phyloP scores from a whole-genome alignment of 441 rosid genomes.

The Populus hybrid region DNA sequence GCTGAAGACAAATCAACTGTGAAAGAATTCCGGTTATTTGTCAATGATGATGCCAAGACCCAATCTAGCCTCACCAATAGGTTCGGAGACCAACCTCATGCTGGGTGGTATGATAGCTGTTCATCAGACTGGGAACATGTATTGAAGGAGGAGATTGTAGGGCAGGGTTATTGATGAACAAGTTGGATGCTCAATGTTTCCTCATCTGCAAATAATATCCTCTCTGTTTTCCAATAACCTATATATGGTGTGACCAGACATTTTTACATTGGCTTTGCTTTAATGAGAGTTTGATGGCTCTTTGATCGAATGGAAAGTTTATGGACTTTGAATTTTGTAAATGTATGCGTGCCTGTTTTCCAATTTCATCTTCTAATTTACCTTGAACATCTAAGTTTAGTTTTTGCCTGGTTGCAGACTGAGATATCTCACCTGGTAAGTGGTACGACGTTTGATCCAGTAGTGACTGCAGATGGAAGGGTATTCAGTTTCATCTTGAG shows the following conservation, averaged over 20 bases:
- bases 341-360: neutral
- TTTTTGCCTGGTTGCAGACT: neutral
- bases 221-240: neutral
- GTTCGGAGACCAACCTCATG: slow-evolving; percentile 20
- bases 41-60: slow-evolving; percentile 21
- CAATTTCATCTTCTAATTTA: neutral
- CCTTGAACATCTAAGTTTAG: neutral
- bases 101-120: slow-evolving; percentile 35
- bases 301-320: neutral
- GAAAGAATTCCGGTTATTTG: slow-evolving; percentile 20
- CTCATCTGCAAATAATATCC: neutral
- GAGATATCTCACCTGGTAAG: neutral
- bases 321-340: neutral
- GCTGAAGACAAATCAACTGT: slow-evolving; percentile 15
- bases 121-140: slow-evolving; percentile 80
- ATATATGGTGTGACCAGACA: slow-evolving; percentile 10
- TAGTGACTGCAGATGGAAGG: neutral
- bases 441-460: neutral
- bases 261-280: neutral
- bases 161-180: slow-evolving; percentile 26
- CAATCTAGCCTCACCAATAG: slow-evolving; percentile 9
- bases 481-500: neutral
- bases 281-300: neutral
- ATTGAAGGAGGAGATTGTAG: slow-evolving; percentile 45
- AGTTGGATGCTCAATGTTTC: neutral